These are phyloP conservation scores for Zea mays DNA, from an alignment of 176 grass and related monocot species.

Conservation along the genomic window DNA sequence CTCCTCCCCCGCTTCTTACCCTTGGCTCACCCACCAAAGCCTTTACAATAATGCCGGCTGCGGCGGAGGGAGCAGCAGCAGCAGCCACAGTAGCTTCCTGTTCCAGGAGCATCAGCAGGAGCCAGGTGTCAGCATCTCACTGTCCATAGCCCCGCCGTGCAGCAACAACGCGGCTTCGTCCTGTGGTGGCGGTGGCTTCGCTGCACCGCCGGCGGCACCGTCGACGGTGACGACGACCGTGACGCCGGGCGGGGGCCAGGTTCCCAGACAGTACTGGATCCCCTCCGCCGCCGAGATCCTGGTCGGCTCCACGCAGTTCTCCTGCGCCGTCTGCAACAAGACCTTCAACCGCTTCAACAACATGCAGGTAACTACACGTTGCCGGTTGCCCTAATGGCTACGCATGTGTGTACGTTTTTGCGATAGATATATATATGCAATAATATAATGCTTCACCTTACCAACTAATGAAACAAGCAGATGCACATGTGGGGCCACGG, in stretches of 20 bases:
- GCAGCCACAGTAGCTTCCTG: constrained; percentile 15
- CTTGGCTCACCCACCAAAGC: constrained; percentile 38
- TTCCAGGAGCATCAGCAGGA: constrained; percentile 40
- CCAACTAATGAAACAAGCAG: constrained; percentile 12
- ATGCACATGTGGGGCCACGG: constrained; percentile 99
- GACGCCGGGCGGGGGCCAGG: background rate
- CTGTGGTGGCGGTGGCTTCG: background rate
- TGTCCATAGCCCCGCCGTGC: constrained; percentile 62
- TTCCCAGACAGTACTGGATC: constrained; percentile 79
- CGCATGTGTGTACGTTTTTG: too few relatives aligned
- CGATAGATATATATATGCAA: too few relatives aligned
- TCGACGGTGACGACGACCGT: background rate
- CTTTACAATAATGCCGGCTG: constrained; percentile 12
- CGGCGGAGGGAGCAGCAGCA: background rate
- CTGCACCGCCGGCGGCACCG: background rate
- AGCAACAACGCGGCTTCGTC: background rate
- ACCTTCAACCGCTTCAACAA: constrained; percentile 98
- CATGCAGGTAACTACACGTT: constrained; percentile 54
- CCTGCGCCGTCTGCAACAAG: constrained; percentile 88
- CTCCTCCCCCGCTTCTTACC: constrained; percentile 2
- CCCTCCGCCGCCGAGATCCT: constrained; percentile 89
- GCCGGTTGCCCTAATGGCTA: background rate
- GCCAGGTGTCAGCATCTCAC: constrained; percentile 48
- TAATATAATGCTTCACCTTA: too few relatives aligned
- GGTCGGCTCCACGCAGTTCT: constrained; percentile 76